These are phyloP conservation scores for Oleoguttula mirabilis DNA, from an alignment of 495 filamentous ascomycete genomes.

Conservation along the genomic window DNA sequence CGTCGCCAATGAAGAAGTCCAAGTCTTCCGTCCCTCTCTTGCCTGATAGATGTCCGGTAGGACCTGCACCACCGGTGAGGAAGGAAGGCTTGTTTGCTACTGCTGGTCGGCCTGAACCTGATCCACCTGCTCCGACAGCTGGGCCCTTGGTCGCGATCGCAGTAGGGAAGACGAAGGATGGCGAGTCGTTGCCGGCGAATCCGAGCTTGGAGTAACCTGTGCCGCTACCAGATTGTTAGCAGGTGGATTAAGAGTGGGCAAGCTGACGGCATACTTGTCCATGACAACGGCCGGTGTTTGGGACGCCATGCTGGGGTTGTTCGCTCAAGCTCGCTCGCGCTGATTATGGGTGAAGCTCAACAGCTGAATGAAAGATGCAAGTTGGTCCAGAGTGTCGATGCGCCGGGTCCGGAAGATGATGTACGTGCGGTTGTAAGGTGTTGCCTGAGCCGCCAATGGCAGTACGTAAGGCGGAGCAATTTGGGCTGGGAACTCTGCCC, in stretches of 20 bases:
- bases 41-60: slow-evolving; percentile 63
- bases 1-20: slow-evolving; percentile 98
- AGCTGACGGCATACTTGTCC: slow-evolving; percentile 77
- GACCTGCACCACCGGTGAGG: slow-evolving; percentile 79
- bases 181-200: slow-evolving; percentile 97
- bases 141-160: slow-evolving; percentile 91
- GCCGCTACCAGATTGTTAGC: slow-evolving; percentile 50
- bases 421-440: too few species aligned
- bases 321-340: too few species aligned
- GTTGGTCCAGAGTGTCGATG: too few species aligned
- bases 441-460: too few species aligned
- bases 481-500: too few species aligned
- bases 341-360: too few species aligned
- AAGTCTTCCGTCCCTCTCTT: slow-evolving; percentile 96
- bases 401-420: too few species aligned
- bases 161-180: slow-evolving; percentile 97
- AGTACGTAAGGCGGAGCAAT: slow-evolving; percentile 15
- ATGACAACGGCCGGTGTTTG: slow-evolving; percentile 99
- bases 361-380: too few species aligned
- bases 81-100: slow-evolving; percentile 92
- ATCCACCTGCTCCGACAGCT: slow-evolving; percentile 53
- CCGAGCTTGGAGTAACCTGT: slow-evolving; percentile 98
- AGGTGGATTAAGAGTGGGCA: not conserved
- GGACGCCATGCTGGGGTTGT: slow-evolving; percentile 65
- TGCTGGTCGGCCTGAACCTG: slow-evolving; percentile 74